A percentile compares a stretch with the other conserved stretches of the same genome.
These are phyloP conservation scores for Capsicum chinense DNA, from an alignment of 257 asterid species.

Conservation along the genomic window DNA sequence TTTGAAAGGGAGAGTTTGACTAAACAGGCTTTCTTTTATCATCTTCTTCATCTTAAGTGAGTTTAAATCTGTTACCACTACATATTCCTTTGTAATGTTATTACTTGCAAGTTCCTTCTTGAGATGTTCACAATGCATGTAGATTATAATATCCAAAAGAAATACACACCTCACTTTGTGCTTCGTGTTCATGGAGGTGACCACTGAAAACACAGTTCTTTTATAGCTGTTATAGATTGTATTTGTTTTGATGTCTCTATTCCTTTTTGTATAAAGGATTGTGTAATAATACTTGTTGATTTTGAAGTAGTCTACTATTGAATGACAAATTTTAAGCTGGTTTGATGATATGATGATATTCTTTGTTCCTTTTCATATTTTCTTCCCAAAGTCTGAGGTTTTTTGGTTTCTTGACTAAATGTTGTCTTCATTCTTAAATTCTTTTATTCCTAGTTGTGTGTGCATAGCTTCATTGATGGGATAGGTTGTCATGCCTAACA, in stretches of 20 bases:
- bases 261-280: not conserved
- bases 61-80: too few species aligned
- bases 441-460: too few species aligned
- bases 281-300: not conserved
- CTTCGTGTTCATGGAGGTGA: not conserved
- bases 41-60: too few species aligned
- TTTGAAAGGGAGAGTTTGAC: too few species aligned
- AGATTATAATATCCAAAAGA: not conserved
- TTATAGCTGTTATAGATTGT: not conserved
- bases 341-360: not conserved
- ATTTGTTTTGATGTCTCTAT: not conserved
- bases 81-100: too few species aligned
- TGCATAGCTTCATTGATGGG: too few species aligned
- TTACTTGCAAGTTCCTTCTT: too few species aligned
- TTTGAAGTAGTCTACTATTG: not conserved
- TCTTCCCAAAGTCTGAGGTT: not conserved
- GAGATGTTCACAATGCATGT: not conserved
- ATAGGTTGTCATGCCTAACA: too few species aligned
- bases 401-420: not conserved
- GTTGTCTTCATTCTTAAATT: not conserved
- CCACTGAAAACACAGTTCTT: not conserved
- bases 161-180: not conserved
- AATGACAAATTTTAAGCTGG: not conserved
- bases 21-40: too few species aligned
- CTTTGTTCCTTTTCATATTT: not conserved